Evolutionary conservation across 305 asterid species (phyloP).

Genomic region (Rubia occidens): DNA sequence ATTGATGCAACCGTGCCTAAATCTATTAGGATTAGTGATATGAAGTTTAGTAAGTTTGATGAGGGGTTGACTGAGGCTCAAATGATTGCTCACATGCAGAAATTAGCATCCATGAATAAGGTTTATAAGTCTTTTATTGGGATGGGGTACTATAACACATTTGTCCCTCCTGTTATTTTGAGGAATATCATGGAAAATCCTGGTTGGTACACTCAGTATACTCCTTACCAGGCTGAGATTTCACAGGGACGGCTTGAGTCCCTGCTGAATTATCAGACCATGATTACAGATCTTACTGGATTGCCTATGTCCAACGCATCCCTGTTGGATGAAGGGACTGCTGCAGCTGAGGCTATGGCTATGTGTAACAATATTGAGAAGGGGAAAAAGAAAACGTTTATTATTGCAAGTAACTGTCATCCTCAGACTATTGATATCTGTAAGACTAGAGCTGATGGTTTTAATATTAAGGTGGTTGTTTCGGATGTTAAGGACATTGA

Average conservation of each 20-base stretch:
- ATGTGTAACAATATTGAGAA: conserved; percentile 85
- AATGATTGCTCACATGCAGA: conserved; percentile 71
- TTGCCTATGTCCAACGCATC: conserved; percentile 98
- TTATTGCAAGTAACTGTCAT: conserved; percentile 82
- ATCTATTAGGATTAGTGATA: conserved; percentile 54
- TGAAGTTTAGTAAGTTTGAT: conserved; percentile 63
- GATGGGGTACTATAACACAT: conserved; percentile 85
- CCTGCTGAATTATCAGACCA: conserved; percentile 71
- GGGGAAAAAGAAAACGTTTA: conserved; percentile 84
- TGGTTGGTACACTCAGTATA: conserved; percentile 96
- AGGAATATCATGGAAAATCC: conserved; percentile 90
- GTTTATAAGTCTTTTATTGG: conserved; percentile 76
- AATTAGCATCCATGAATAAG: conserved; percentile 64
- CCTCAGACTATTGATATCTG: conserved; percentile 90
- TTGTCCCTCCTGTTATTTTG: conserved; percentile 80
- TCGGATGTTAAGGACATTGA: conserved; percentile 65
- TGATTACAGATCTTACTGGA: conserved; percentile 82
- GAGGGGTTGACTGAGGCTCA: conserved; percentile 81
- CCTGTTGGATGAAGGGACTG: conserved; percentile 82
- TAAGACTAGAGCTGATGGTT: conserved; percentile 83
- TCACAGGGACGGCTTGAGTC: conserved; percentile 92
- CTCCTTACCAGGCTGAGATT: conserved; percentile 96
- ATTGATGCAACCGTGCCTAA: conserved; percentile 91
- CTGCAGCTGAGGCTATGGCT: conserved; percentile 97
- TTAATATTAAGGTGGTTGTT: conserved; percentile 64